A percentile compares a stretch with the other conserved stretches of the same genome.
These are phyloP conservation scores for Pittosporum tobira DNA, from an alignment of 129 eudicot genomes.

Conservation along the genomic window DNA sequence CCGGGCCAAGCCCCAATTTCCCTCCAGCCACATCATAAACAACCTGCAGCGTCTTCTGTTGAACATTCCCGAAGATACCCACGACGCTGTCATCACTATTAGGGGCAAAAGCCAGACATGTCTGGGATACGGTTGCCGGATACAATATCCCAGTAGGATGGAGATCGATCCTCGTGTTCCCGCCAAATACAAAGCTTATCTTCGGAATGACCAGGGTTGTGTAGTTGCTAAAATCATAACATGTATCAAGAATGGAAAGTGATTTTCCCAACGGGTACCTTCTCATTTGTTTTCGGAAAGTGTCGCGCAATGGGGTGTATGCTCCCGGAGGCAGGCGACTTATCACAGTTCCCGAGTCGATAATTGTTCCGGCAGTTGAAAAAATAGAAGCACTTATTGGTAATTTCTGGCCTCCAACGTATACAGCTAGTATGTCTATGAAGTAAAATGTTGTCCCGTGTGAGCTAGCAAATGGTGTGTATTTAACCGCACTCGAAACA, in stretches of 20 bases:
- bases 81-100: conserved; percentile 34
- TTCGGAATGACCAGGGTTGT: conserved; percentile 35
- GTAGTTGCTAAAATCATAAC: conserved; percentile 50
- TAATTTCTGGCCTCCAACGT: conserved; percentile 37
- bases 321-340: conserved; percentile 67
- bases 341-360: conserved; percentile 88
- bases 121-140: conserved; percentile 2
- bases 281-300: conserved; percentile 41
- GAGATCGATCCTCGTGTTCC: conserved; percentile 30
- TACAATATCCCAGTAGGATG: conserved; percentile 29
- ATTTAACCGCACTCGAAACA: conserved; percentile 11
- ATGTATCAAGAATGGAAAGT: conserved; percentile 56
- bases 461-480: conserved; percentile 34
- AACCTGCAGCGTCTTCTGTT: conserved; percentile 57
- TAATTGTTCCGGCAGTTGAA: conserved; percentile 39
- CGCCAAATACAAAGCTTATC: conserved; percentile 36
- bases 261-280: conserved; percentile 45
- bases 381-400: conserved; percentile 43
- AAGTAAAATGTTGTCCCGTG: conserved; percentile 34
- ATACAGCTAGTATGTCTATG: conserved; percentile 25
- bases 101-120: conserved; percentile 71
- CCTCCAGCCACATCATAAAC: conserved; percentile 76
- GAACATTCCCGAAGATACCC: conserved; percentile 59
- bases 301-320: conserved; percentile 38
- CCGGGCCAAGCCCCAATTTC: conserved; percentile 57